These are phyloP conservation scores for Hyaloperonospora brassicae DNA, from an alignment of 352 stramenopile genomes.

Conservation along the genomic window DNA sequence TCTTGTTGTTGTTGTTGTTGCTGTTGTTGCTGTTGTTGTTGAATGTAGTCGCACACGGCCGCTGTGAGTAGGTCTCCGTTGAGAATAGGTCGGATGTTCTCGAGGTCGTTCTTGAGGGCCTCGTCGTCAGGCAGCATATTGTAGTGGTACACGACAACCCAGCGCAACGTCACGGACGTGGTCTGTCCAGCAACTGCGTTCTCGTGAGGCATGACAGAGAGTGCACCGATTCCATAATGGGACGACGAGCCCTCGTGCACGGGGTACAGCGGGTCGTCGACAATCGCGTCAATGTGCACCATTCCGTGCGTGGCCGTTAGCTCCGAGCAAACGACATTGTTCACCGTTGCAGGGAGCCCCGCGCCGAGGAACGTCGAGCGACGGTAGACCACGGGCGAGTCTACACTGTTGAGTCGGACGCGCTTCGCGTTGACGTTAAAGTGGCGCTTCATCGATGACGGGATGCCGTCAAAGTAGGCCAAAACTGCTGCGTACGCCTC, in stretches of 20 bases:
- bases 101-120: constrained; percentile 19
- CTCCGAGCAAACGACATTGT: constrained; percentile 28
- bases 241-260: constrained; percentile 8
- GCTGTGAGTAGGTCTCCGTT: constrained; percentile 40
- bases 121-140: constrained; percentile 26
- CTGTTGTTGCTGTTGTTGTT: constrained; percentile 20
- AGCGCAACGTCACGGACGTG: constrained; percentile 23
- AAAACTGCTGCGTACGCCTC: constrained; percentile 25
- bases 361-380: constrained; percentile 24
- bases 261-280: constrained; percentile 26
- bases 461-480: constrained; percentile 15
- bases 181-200: constrained; percentile 13
- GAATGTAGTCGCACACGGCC: constrained; percentile 27
- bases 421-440: constrained; percentile 22
- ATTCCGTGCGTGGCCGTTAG: constrained; percentile 23
- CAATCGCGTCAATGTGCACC: constrained; percentile 31
- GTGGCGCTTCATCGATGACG: constrained; percentile 29
- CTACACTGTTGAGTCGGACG: constrained; percentile 14
- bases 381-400: constrained; percentile 23
- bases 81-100: constrained; percentile 29
- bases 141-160: constrained; percentile 31
- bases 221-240: constrained; percentile 21
- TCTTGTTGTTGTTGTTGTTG: no score
- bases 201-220: constrained; percentile 24
- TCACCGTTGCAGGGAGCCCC: constrained; percentile 15